Base-by-base conservation (phyloP, 1,284 basidiomycete genomes). In the Boletellus dicymbophilus region DNA sequence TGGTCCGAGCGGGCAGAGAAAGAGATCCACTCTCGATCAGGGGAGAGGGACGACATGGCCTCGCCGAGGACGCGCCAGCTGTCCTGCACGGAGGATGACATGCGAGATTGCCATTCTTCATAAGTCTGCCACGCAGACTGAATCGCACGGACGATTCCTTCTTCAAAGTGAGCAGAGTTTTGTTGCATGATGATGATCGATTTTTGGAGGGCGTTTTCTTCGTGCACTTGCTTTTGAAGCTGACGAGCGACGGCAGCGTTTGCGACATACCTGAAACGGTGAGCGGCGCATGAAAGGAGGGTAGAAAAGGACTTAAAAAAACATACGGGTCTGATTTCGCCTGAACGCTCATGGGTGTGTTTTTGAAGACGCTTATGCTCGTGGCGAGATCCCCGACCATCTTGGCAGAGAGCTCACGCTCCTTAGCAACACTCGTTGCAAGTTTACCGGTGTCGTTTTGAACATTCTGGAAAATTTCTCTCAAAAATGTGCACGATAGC, bases 151-250 rank as follows among this genome's bases (percentile, higher is more conserved):
- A 99, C 94, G 61, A 99, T 92, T 54, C 95, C 96, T 64, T 95
- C 92, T 72, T 98, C 96, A 61, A 99, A 99, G 69, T 97, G 90
- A 21, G 95, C 96, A 41, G 90, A 93, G 72, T 98, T 98, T 63
- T 98, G 90, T 69, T 99, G 96, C 85, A 98, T 98, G 70, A 99
- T 97, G 65, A 99, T 89, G 66, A 98, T 91, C n/a, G 89, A 93
- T 71, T 99, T 99, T 72, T 99, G 97, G 18, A 99, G 82, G 1
- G 95, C 86, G 66, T 99, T 99, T 74, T 99, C 97, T 73, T 97
- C 96, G 72, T 95, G 88, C 41, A 98, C 94, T 71, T 95, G 92
- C 66, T 90, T 94, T 62, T 90, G 85, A 39, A 99, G 87, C 73
- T 99, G 96, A 52, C 85, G 88, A 49, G 81, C 72, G 46, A 98